Base-by-base conservation (phyloP, 331 rosid species). In the Telfairia occidentalis region DNA sequence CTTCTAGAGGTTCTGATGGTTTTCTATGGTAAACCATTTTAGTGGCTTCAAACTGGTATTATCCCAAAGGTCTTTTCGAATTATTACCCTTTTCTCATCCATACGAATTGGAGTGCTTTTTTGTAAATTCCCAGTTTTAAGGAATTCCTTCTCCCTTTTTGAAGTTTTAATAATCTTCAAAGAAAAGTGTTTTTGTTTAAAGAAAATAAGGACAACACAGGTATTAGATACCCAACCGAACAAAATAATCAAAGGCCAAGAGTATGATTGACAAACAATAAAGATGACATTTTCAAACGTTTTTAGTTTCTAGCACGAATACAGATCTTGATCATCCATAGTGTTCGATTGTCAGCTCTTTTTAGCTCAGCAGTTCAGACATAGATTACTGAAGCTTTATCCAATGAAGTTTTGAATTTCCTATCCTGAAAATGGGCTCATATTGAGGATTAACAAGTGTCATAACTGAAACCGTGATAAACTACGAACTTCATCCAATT, bases 271-370 rank as follows among this genome's bases (percentile, higher is more conserved):
- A 26, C 32, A 26, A 32, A 34, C 45, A 63, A 30, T 12, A 34
- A 34, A 46, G 28, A 34, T 30, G 15, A 34, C 38, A 60, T 13
- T 60, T 26, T 61, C 69, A 15, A 15, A 32, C 13, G 16, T 43
- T 19, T 32, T 32, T 16, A 16, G 69, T 2, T 61, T 61, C 43
- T 32, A 19, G 2, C 40, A 61, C 18, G 23, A 58, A 28, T 13
- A 58, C 65, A 58, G 19, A 28, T 57, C 42, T 61, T 61, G 69
- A 61, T 61, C 69, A 32, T 61, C 70, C 26, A 61, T 61, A 35
- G 24, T 8, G 43, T 32, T 37, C 3, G 40, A 63, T n/a, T 64
- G 43, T 64, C 71, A 11, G 48, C 30, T n/a, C 71, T 64, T 37
- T 58, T 64, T 19, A 64, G 30, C 71, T 37, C 30, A 19, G 8